Percentiles rank a stretch among this genome's conserved stretches.
Evolutionary conservation across 2,329 filamentous ascomycete species (phyloP).

Genomic region (Xylaria sp.): DNA sequence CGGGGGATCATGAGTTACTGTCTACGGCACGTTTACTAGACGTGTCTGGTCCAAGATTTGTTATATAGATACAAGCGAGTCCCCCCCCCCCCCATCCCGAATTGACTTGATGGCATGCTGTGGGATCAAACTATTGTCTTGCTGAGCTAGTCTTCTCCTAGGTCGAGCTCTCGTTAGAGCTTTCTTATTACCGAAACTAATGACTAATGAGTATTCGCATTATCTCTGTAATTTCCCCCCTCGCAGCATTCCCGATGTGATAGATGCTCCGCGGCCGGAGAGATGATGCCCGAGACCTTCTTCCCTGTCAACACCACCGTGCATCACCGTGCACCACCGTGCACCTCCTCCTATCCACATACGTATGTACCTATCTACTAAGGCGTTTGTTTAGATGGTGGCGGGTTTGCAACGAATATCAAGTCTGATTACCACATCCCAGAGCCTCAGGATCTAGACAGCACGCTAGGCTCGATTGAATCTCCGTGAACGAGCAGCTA

Average conservation of each 20-base stretch:
- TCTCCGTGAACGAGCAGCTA: neutral
- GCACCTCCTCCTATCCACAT: no score
- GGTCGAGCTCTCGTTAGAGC: neutral
- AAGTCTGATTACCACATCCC: neutral
- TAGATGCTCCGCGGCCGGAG: constrained; percentile 3
- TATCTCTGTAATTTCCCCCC: neutral
- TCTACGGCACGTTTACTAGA: no score
- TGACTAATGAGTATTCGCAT: neutral
- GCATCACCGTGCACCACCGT: no score
- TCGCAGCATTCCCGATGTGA: neutral
- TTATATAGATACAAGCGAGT: neutral
- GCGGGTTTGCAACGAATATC: neutral
- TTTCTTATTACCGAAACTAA: neutral
- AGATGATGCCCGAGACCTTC: neutral
- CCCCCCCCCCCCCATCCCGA: no score
- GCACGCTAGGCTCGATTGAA: neutral
- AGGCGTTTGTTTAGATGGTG: no score
- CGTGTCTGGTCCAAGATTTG: neutral
- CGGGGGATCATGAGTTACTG: neutral
- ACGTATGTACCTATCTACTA: no score
- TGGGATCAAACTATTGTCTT: neutral
- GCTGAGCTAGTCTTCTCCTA: neutral
- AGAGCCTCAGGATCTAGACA: neutral
- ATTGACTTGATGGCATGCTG: neutral
- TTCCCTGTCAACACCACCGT: neutral